Base-by-base conservation (phyloP, 306 rosid species). In the Luffa aegyptiaca region DNA sequence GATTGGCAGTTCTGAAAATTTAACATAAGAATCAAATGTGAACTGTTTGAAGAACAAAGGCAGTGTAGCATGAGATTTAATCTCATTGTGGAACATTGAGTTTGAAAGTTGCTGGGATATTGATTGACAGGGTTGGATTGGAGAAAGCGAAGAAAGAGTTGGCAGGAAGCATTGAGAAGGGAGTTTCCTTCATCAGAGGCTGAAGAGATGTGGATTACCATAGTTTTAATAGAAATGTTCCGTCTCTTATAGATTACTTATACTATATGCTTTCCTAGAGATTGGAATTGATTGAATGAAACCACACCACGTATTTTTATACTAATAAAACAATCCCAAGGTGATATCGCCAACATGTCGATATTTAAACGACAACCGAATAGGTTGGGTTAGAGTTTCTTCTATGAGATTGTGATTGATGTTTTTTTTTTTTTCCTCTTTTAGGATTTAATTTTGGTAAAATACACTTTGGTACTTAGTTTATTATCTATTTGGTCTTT, bases 101-200 rank as follows among this genome's bases (percentile, higher is more conserved):
- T 72, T 48, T 49, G 39, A 71, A 46, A 26, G 56, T 46, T 46
- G 77, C 48, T 72, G 56, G 77, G 44, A 46, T 49, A 33, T 76
- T 76, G 68, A 55, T n/a, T 42, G 37, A 76, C 80, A 76, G 80
- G 80, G 20, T 56, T 76, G 80, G 80, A n/a, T 58, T 76, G 66
- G 66, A 76, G 80, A 76, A 57, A 58, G 80, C 80, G 5, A 76
- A 76, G 52, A 57, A 76, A 11, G 80, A 76, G 55, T 58, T 76
- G 55, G 80, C 55, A 76, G 69, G 49, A 57, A 76, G 80, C 51
- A 76, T 76, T 58, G 68, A 76, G 66, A 76, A 76, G 52, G 80
- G 80, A 53, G 59, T 76, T 56, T 56, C 80, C 52, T 76, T 76
- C 62, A 41, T 76, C 36, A 55, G 48, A 39, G 6, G 68, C 64